Evolutionary conservation across 345 rosid genomes (phyloP).

Genomic region (Gynandropsis gynandra): DNA sequence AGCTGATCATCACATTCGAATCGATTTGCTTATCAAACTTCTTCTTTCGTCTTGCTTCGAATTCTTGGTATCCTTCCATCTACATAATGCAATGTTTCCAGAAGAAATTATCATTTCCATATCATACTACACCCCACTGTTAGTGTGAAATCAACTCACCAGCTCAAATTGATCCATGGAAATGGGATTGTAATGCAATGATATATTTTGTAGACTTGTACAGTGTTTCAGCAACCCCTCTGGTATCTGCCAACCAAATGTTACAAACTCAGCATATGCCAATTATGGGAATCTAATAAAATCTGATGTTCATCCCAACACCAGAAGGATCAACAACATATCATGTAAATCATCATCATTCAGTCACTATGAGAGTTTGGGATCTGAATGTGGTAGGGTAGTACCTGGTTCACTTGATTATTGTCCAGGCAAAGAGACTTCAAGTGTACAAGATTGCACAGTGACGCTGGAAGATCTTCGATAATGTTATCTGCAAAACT

Average conservation of each 20-base stretch:
- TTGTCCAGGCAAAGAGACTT: constrained; percentile 71
- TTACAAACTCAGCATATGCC: too few species aligned
- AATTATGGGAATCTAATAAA: too few species aligned
- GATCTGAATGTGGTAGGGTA: background rate
- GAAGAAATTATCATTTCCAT: background rate
- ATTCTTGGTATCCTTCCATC: constrained; percentile 92
- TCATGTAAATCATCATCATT: background rate
- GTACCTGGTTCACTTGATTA: constrained; percentile 75
- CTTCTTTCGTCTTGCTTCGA: constrained; percentile 85
- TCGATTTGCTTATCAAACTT: constrained; percentile 96
- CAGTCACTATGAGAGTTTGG: background rate
- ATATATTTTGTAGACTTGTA: constrained; percentile 76
- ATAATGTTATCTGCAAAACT: constrained; percentile 68
- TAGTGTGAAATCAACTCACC: too few species aligned
- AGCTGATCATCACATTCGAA: constrained; percentile 90
- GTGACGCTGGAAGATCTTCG: constrained; percentile 72
- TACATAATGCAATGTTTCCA: constrained; percentile 13
- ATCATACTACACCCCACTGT: too few species aligned
- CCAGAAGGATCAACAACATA: too few species aligned
- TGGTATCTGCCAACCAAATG: constrained; percentile 52
- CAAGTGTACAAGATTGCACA: constrained; percentile 69
- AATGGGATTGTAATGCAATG: constrained; percentile 83
- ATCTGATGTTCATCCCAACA: background rate
- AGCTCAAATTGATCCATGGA: constrained; percentile 92
- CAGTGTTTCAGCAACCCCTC: constrained; percentile 67